Evolutionary conservation across 495 filamentous ascomycete genomes (phyloP), one percentile per base, ranked within the genome.

Genomic region (Chlorociboria aeruginascens): DNA sequence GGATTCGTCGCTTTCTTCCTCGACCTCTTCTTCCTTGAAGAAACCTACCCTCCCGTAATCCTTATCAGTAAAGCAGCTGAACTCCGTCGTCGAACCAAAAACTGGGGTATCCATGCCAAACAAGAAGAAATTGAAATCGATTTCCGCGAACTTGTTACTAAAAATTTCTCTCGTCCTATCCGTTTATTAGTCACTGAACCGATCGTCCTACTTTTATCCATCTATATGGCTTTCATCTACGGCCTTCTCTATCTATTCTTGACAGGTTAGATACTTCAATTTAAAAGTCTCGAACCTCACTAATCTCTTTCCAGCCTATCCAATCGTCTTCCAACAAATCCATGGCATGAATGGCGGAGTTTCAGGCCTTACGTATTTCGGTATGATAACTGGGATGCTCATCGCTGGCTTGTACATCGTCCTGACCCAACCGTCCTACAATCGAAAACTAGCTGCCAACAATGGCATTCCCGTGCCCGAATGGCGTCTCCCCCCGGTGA

Each of bases 91-190:
- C 67, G 83, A 38, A 94, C 89, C 7, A 76, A 78, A 59, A 94
- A 93, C 66, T 93, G 88, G 87, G 89, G 86, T 39, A 93, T 95
- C 52, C 87, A 94, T 66, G 85, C 88, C 40, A 93, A 89, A 60
- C 85, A 94, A 62, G 89, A 94, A 59, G 87, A 94, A 66, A 88
- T 93, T 52, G 87, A 93, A 61, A 72, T 96, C 45, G 83, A 92
- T 64, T 71, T 93, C 53, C 62, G 70, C 29, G 85, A 93, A 64
- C 69, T 94, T 10, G 35, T 94, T 35, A 76, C 70, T 51, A 90
- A 90, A 73, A 93, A 94, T 63, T 89, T 92, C 62, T 75, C 69
- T 50, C 78, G 89, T 32, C 89, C 88, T 0, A 64, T 95, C 55
- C 73, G 82, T 45, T 78, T 95, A 46, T 74, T 94, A 8, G 73